Percentiles rank a stretch among this genome's conserved stretches.
Evolutionary conservation across 352 stramenopile species (phyloP).

Genomic region (Elongisporangium anandrum): DNA sequence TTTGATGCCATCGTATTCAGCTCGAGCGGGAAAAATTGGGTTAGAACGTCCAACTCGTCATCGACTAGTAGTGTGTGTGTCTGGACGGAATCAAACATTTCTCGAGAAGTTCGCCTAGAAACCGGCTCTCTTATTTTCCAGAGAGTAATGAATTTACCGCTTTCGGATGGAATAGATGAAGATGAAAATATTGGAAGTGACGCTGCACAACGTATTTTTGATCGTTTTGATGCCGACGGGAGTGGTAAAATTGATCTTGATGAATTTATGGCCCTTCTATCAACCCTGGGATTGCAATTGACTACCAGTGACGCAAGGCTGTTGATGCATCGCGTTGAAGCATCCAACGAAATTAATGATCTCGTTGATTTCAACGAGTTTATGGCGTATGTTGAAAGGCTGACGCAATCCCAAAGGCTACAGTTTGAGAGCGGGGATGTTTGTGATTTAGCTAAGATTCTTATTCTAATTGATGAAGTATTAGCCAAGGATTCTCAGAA

Average conservation of each 20-base stretch:
- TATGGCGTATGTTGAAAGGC: constrained; percentile 13
- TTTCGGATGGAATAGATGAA: constrained; percentile 13
- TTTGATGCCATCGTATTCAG: constrained; percentile 32
- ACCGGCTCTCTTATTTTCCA: constrained; percentile 36
- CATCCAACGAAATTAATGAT: constrained; percentile 1
- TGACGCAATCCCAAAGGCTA: constrained; percentile 3
- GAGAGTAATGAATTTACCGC: constrained; percentile 28
- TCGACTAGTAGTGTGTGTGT: constrained; percentile 6
- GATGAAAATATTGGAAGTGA: constrained; percentile 9
- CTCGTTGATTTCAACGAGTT: constrained; percentile 11
- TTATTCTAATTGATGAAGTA: constrained; percentile 18
- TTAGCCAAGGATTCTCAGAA: constrained; percentile 4
- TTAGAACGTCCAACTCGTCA: constrained; percentile 26
- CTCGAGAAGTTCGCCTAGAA: constrained; percentile 3
- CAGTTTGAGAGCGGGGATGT: neutral
- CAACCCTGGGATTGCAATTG: constrained; percentile 38
- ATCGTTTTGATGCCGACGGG: constrained; percentile 42
- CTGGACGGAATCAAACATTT: constrained; percentile 3
- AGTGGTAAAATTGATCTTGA: constrained; percentile 52
- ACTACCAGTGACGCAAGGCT: constrained; percentile 26
- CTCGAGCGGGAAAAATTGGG: constrained; percentile 29
- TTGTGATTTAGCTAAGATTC: constrained; percentile 7
- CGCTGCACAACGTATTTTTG: constrained; percentile 36
- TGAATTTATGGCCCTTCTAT: constrained; percentile 46
- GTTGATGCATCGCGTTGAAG: constrained; percentile 44